These are phyloP conservation scores for Hypomontagnella monticulosa DNA, from an alignment of 495 filamentous ascomycete species.

Conservation along the genomic window DNA sequence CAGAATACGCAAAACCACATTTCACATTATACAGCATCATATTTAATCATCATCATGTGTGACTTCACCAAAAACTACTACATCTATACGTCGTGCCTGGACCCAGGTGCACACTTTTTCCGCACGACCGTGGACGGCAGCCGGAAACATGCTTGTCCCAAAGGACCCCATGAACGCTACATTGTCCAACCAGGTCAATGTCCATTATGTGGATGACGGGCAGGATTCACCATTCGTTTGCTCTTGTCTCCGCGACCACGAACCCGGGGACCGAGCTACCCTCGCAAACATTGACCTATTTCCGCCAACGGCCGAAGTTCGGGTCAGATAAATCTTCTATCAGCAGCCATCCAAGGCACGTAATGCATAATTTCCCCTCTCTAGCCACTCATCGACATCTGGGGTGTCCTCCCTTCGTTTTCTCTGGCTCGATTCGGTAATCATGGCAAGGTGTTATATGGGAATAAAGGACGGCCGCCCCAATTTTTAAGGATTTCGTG, in stretches of 20 bases:
- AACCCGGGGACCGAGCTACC: background rate
- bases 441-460: constrained; percentile 20
- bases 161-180: constrained; percentile 78
- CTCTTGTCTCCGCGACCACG: constrained; percentile 5
- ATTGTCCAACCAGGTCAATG: constrained; percentile 75
- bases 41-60: constrained; percentile 67
- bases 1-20: constrained; percentile 6
- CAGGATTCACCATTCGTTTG: background rate
- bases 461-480: constrained; percentile 19
- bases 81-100: constrained; percentile 75
- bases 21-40: background rate
- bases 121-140: constrained; percentile 71
- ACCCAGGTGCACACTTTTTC: constrained; percentile 74
- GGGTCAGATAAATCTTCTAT: constrained; percentile 8
- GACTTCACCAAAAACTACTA: constrained; percentile 81
- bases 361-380: constrained; percentile 26
- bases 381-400: constrained; percentile 21
- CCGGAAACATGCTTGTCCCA: constrained; percentile 67
- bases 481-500: constrained; percentile 16
- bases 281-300: constrained; percentile 8
- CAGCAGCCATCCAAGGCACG: constrained; percentile 9
- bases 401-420: background rate
- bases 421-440: constrained; percentile 16
- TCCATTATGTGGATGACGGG: constrained; percentile 62
- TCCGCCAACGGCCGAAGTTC: constrained; percentile 11